These are phyloP conservation scores for Cutaneotrichosporon spelunceum DNA, from an alignment of 1,284 basidiomycete species.

Conservation along the genomic window DNA sequence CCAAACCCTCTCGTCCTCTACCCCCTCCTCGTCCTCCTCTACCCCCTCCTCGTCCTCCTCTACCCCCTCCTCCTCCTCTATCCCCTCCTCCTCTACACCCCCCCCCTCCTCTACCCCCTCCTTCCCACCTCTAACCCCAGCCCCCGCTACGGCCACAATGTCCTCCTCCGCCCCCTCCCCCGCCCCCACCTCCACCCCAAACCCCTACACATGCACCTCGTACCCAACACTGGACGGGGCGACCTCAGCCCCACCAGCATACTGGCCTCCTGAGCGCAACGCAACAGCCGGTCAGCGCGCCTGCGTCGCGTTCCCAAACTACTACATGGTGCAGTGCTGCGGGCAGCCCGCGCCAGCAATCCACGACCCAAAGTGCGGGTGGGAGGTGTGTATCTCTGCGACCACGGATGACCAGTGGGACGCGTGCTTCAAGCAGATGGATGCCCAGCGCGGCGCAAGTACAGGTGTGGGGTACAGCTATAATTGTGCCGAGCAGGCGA, in stretches of 20 bases:
- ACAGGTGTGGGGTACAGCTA: neutral
- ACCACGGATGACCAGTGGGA: neutral
- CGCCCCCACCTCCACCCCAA: neutral
- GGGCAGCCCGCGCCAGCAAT: neutral
- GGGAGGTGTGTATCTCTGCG: neutral
- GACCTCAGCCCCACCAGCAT: neutral
- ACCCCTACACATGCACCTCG: neutral
- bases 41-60: no score
- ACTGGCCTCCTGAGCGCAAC: neutral
- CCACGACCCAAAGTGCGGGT: slow-evolving; percentile 1
- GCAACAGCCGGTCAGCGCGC: neutral
- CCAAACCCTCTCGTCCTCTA: no score
- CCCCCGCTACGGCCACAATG: no score
- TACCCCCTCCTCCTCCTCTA: no score
- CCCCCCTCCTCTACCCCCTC: neutral
- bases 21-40: no score
- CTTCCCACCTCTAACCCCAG: neutral
- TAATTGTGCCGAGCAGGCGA: neutral
- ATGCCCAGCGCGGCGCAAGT: neutral
- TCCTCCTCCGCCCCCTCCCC: no score
- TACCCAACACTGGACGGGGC: neutral
- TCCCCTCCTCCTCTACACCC: neutral
- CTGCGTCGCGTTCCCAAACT: slow-evolving; percentile 2
- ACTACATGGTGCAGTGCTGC: slow-evolving; percentile 3
- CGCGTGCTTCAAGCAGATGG: neutral